Evolutionary conservation across 2,329 filamentous ascomycete genomes (phyloP), one percentile per base, ranked within the genome.

Genomic region (Ascochyta lentis): DNA sequence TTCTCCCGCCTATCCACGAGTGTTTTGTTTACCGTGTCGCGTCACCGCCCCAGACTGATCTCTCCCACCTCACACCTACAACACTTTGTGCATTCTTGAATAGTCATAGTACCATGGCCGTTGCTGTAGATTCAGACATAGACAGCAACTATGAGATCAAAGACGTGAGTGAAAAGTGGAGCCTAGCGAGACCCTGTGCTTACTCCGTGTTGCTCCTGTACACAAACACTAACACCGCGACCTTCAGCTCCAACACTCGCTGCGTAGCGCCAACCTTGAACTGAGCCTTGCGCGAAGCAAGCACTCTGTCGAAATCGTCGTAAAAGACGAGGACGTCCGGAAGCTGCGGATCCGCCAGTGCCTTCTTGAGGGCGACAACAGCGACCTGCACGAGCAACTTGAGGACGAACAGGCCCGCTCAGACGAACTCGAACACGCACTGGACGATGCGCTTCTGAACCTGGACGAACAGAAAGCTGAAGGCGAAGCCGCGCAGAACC

Each of bases 271-370:
- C 38, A 75, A 72, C 15, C 82, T 92, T 49, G 91, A 96, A 71
- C 77, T 89, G 58, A 85, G 85, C 65, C 91, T 93, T 72, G 86
- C 89, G 63, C 82, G 83, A 56, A 84, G 83, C 61, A 76, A 84
- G 50, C 86, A 89, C 64, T 81, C 87, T 50, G 84, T 89, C 33
- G 84, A 90, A 49, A 79, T 88, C 10, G 81, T 96, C 51, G 79
- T 86, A 63, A 90, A 90, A 67, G 86, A 92, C 61, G 93, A 98
- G 73, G 86, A 88, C 56, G 81, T 85, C 35, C 87, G 93, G 43
- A 84, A 87, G 61, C 76, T 92, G 48, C 86, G 86, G 63, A 63
- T 74, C 24, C 81, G 94, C 58, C 85, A 88, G 59, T 81, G 88
- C 50, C 78, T 93, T 49, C 76, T 92, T n/a, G 79, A 88, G 59